Base-by-base conservation (phyloP, 768 basidiomycete genomes). In the Trametes villosa region DNA sequence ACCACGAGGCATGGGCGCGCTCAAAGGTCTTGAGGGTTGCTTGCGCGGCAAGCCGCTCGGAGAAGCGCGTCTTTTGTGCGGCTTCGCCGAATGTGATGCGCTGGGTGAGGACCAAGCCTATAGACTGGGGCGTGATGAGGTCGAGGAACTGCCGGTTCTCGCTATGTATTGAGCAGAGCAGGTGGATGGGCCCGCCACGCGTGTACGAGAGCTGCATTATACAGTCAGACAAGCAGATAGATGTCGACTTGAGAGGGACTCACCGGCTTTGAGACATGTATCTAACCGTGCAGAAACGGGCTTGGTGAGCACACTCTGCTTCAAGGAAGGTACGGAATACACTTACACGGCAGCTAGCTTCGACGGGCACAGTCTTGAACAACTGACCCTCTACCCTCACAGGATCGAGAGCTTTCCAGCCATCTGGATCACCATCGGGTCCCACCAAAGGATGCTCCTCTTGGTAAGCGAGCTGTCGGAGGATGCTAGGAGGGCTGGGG, bases 401-500 rank as follows among this genome's bases (percentile, higher is more conserved):
- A 4, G 67, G 41, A 18, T 38, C 24, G 3, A 67, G 53, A 13
- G 61, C 57, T 41, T 65, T 60, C 70, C 70, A 71, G 18, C 68
- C 70, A 17, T 67, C 67, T 0, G 68, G 67, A 22, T 71, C 70
- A 3, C 51, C 64, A 24, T 68, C 66, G 2, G 65, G 67, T 1
- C 67, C 70, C 18, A 65, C 49, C 4, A 71, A 40, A 2, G 69
- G 64, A 9, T 36, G 51, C 22, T 60, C 45, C 11, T 65, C 65
- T 41, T 64, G 64, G 48, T 68, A 70, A 1, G 69, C 67, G 6
- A 68, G 56, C 34, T 70, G 67, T 4, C 70, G 64, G 3, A 65
- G 51, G 26, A 67, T 52, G 4, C 67, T 66, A 3, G 69, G 67
- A 6, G 65, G 45, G n/a, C 53, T 36, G 1, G 70, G 70, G 17